These are phyloP conservation scores for Aspergillus tanneri DNA, from an alignment of 2,329 filamentous ascomycete species.

Conservation along the genomic window DNA sequence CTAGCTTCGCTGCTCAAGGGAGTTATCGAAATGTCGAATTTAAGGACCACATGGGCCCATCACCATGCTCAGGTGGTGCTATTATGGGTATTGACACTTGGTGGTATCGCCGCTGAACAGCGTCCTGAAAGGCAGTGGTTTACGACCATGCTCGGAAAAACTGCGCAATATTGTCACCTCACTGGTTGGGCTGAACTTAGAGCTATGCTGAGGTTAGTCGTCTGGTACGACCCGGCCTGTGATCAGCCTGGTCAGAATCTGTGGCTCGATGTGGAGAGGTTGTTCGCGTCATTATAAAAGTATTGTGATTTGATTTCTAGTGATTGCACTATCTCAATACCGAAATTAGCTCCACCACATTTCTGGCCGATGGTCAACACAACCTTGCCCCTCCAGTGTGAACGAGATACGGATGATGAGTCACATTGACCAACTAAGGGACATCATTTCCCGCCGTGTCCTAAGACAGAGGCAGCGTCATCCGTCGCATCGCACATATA, in stretches of 20 bases:
- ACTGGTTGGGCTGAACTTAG: slow-evolving; percentile 29
- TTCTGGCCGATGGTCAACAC: too few relatives aligned
- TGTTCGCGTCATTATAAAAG: background rate
- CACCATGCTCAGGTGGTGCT: slow-evolving; percentile 26
- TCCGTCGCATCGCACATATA: too few relatives aligned
- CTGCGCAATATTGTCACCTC: slow-evolving; percentile 21
- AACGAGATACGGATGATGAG: too few relatives aligned
- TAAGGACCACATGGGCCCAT: slow-evolving; percentile 27
- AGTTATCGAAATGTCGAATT: slow-evolving; percentile 24
- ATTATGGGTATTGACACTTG: slow-evolving; percentile 39
- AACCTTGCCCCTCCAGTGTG: too few relatives aligned
- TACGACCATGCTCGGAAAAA: slow-evolving; percentile 25
- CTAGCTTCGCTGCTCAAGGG: slow-evolving; percentile 30
- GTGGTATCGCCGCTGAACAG: slow-evolving; percentile 40
- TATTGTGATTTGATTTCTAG: background rate
- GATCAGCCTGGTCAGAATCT: slow-evolving; percentile 30
- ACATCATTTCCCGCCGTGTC: too few relatives aligned
- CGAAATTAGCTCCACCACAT: too few relatives aligned
- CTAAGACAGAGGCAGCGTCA: too few relatives aligned
- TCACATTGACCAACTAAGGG: too few relatives aligned
- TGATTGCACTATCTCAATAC: too few relatives aligned
- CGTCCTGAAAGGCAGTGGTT: slow-evolving; percentile 36
- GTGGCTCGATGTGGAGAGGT: slow-evolving; percentile 27
- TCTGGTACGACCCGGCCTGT: slow-evolving; percentile 39
- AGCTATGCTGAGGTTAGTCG: slow-evolving; percentile 25